Evolutionary conservation across 148 eudicot genomes (phyloP).

Genomic region (Camellia lanceoleosa): DNA sequence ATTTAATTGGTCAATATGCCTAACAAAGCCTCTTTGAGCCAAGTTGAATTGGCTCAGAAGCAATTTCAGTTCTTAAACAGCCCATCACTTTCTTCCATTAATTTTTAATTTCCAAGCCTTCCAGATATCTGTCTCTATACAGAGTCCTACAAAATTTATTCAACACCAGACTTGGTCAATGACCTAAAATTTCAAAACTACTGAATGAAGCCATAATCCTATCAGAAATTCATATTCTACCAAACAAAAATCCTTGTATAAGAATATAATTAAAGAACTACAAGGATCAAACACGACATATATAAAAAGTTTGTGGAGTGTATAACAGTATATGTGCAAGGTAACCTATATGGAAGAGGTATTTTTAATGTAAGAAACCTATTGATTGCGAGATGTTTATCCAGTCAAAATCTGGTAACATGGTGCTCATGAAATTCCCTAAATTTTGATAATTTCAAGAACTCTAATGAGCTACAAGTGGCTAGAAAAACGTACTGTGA

Average conservation of each 20-base stretch:
- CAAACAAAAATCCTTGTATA: not conserved
- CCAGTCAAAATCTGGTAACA: not conserved
- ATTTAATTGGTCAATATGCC: not conserved
- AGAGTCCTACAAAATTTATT: not conserved
- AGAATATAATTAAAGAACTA: not conserved
- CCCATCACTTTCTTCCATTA: not conserved
- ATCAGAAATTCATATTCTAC: not conserved
- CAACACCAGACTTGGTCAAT: not conserved
- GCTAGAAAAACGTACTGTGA: slow-evolving; percentile 64
- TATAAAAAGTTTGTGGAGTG: not conserved
- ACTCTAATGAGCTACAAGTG: not conserved
- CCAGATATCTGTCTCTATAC: not conserved
- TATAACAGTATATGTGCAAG: not conserved
- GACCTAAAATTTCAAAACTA: not conserved
- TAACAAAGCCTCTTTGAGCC: not conserved
- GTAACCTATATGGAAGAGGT: not conserved
- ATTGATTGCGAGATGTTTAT: not conserved
- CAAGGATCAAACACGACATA: not conserved
- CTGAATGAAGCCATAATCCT: not conserved
- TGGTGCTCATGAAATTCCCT: not conserved
- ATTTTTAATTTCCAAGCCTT: not conserved
- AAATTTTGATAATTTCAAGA: not conserved
- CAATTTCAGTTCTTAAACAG: not conserved
- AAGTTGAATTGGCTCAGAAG: not conserved
- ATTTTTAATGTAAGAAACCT: slow-evolving; percentile 4